These are phyloP conservation scores for Leishmania major DNA, from an alignment of 208 protist genomes.

Conservation along the genomic window DNA sequence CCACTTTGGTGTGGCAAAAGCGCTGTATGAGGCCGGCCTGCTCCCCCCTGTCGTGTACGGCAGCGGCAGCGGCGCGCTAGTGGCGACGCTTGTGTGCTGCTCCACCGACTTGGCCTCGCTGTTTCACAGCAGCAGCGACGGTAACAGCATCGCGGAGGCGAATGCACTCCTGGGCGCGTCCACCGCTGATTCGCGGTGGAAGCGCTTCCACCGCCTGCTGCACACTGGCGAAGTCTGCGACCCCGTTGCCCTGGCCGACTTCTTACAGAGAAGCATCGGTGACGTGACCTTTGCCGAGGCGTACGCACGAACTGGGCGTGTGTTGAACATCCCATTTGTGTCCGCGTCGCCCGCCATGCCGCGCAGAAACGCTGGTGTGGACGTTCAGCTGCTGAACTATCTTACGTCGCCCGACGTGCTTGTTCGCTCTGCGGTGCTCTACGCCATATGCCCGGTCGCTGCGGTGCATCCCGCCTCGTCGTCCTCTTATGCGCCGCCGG, in stretches of 20 bases:
- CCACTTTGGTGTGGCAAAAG: slow-evolving; percentile 76
- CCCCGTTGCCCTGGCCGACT: slow-evolving; percentile 46
- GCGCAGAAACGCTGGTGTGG: slow-evolving; percentile 12
- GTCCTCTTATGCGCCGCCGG: background rate
- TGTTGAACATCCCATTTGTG: slow-evolving; percentile 80
- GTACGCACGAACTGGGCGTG: slow-evolving; percentile 67
- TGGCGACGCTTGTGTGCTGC: slow-evolving; percentile 72
- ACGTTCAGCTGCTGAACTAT: slow-evolving; percentile 69
- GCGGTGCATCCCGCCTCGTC: background rate
- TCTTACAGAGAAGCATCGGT: slow-evolving; percentile 56
- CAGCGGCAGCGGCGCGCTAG: slow-evolving; percentile 55
- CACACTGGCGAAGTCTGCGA: slow-evolving; percentile 61
- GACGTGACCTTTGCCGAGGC: slow-evolving; percentile 87
- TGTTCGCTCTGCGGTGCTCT: slow-evolving; percentile 59
- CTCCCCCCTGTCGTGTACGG: slow-evolving; percentile 74
- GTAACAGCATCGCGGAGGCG: background rate
- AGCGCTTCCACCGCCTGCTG: slow-evolving; percentile 33
- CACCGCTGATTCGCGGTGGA: slow-evolving; percentile 5
- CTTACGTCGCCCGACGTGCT: slow-evolving; percentile 76
- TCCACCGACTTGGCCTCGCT: slow-evolving; percentile 35
- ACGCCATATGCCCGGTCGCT: slow-evolving; percentile 15
- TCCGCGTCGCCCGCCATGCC: slow-evolving; percentile 10
- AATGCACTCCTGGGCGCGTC: slow-evolving; percentile 6
- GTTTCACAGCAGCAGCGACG: background rate
- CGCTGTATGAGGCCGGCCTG: slow-evolving; percentile 56